phyloP scores from a whole-genome alignment of 1,139 yeast genomes.

The Pichia inconspicua region DNA sequence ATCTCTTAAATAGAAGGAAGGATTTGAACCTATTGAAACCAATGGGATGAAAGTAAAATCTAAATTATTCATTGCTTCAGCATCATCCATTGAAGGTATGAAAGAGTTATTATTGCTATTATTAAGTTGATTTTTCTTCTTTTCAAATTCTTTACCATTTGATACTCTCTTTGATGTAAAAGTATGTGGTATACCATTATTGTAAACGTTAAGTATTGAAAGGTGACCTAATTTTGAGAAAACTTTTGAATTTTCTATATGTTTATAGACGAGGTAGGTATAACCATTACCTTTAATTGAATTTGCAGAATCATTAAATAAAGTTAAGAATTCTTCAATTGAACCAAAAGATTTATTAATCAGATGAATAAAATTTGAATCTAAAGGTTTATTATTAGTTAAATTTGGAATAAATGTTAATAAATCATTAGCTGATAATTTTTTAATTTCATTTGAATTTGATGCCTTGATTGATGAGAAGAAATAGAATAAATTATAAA shows the following conservation, averaged over 20 bases:
- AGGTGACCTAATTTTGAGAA: slow-evolving; percentile 31
- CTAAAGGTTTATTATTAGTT: slow-evolving; percentile 17
- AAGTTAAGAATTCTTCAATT: slow-evolving; percentile 54
- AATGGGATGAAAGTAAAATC: slow-evolving; percentile 46
- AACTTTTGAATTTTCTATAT: slow-evolving; percentile 16
- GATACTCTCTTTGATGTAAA: slow-evolving; percentile 44
- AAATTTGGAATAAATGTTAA: slow-evolving; percentile 23
- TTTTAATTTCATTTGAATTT: slow-evolving; percentile 14
- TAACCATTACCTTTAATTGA: slow-evolving; percentile 69
- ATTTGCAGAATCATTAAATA: slow-evolving; percentile 52
- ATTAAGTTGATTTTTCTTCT: slow-evolving; percentile 8
- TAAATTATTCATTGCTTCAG: slow-evolving; percentile 22
- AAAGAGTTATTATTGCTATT: slow-evolving; percentile 2
- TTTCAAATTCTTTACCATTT: slow-evolving; percentile 21
- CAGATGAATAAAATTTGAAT: slow-evolving; percentile 30
- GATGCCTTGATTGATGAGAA: slow-evolving; percentile 41
- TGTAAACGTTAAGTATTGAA: slow-evolving; percentile 68
- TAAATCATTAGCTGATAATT: slow-evolving; percentile 31
- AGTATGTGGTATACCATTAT: slow-evolving; percentile 58
- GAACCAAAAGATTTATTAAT: slow-evolving; percentile 59
- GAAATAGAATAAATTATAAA: slow-evolving; percentile 54
- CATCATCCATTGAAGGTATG: slow-evolving; percentile 30
- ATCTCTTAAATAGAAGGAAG: slow-evolving; percentile 59
- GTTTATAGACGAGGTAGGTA: slow-evolving; percentile 42
- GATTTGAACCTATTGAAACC: slow-evolving; percentile 63